These are phyloP conservation scores for Dictyostelium brefeldianum DNA, from an alignment of 78 protist species.

Conservation along the genomic window DNA sequence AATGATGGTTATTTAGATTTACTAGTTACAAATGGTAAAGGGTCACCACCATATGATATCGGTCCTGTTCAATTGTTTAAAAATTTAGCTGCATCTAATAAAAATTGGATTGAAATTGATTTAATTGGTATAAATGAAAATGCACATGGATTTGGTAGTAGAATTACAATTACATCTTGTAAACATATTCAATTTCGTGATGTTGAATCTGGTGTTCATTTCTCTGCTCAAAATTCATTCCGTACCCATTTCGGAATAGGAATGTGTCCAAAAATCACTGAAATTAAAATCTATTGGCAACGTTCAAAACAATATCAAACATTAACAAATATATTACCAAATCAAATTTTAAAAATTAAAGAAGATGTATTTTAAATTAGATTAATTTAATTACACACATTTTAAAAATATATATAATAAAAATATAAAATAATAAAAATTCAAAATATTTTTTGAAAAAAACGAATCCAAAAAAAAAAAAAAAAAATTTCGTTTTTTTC, in stretches of 20 bases:
- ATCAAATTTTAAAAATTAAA: constrained; percentile 46
- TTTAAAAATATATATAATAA: too few relatives aligned
- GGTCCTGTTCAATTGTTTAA: constrained; percentile 64
- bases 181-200: constrained; percentile 34
- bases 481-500: background rate
- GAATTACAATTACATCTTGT: constrained; percentile 37
- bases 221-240: constrained; percentile 67
- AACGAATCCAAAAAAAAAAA: background rate
- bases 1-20: constrained; percentile 53
- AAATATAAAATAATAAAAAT: background rate
- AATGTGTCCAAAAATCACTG: constrained; percentile 1
- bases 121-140: constrained; percentile 48
- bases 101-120: constrained; percentile 63
- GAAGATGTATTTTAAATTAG: constrained; percentile 5
- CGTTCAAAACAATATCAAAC: constrained; percentile 53
- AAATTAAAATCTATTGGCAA: constrained; percentile 60
- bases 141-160: constrained; percentile 74
- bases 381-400: background rate
- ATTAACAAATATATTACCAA: background rate
- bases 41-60: constrained; percentile 61
- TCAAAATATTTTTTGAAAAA: background rate
- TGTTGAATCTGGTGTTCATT: constrained; percentile 72
- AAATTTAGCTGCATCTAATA: background rate
- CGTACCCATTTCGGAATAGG: constrained; percentile 60
- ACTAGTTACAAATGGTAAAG: constrained; percentile 69